Base-by-base conservation (phyloP, 768 basidiomycete genomes). In the Naematelia aurantialba region DNA sequence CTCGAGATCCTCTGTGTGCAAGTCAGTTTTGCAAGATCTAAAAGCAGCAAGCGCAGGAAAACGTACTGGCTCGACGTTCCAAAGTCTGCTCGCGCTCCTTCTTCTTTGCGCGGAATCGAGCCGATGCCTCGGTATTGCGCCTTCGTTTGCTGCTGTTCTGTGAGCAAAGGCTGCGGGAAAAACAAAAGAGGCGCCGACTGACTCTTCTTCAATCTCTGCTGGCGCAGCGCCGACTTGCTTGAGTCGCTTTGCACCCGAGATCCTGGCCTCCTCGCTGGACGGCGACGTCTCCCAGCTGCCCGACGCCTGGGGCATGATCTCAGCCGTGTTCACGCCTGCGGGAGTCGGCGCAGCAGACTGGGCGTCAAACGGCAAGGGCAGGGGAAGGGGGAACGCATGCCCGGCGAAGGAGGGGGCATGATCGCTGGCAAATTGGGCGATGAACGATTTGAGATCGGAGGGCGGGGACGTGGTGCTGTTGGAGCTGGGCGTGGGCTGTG, bases 81-180 rank as follows among this genome's bases (percentile, higher is more conserved):
- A 76, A 22, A 0, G 69, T 68, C 53, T 75, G 72, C 49, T 76
- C 75, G 44, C 75, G 56, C 63, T 76, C 75, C 70, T 76, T 76
- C 68, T 76, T 76, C 68, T 76, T 76, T 49, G 70, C 63, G 55
- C 75, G 63, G 65, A 76, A 76, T 52, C 75, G 48, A 14, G 75
- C 75, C 19, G 67, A 69, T 11, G 75, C 75, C 48, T 75, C 75
- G 46, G 75, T 76, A 58, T 76, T 76, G 55, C 75, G 49, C 49
- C 75, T 58, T 51, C 75, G 65, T 59, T 76, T 76, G 61, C 64
- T 67, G 27, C 45, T 29, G n/a, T n/a, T n/a, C n/a, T 5, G 14
- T 10, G 42, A 30, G 49, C 22, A 50, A 39, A 25, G 52, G 10
- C 19, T 19, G 27, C 8, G 3, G 13, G 42, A 17, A 10, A 19